Conservation (phyloP, 2,329 filamentous ascomycete species). For the Hymenotorrendiella dingleyae region DNA sequence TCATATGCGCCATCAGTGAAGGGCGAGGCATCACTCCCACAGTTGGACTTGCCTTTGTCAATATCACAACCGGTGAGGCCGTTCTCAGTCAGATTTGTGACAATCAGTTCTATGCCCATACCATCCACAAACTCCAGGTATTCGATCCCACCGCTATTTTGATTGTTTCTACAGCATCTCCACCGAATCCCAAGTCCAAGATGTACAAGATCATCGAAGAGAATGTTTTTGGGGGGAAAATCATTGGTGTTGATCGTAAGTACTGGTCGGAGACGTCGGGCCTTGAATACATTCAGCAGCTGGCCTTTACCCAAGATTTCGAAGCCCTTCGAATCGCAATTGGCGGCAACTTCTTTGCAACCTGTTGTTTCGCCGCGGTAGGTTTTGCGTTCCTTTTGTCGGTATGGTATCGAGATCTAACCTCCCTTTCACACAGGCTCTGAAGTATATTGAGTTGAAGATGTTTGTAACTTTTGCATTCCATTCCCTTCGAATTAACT, state of each 20-base stretch:
- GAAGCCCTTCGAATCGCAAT: constrained; percentile 75
- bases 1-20: constrained; percentile 85
- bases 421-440: constrained; percentile 53
- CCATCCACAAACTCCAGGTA: constrained; percentile 78
- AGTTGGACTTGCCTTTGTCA: constrained; percentile 81
- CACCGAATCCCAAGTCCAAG: constrained; percentile 63
- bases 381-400: constrained; percentile 28
- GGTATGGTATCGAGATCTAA: constrained; percentile 8
- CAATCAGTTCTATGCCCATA: constrained; percentile 84
- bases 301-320: constrained; percentile 76
- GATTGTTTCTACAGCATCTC: constrained; percentile 64
- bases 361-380: constrained; percentile 81
- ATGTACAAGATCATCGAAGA: constrained; percentile 70
- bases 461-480: constrained; percentile 62
- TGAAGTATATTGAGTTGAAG: constrained; percentile 74
- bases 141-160: constrained; percentile 76
- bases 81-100: constrained; percentile 88
- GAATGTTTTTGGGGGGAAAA: constrained; percentile 55
- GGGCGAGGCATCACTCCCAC: constrained; percentile 80
- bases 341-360: constrained; percentile 78
- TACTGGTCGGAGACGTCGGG: constrained; percentile 80
- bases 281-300: constrained; percentile 67
- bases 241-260: constrained; percentile 64
- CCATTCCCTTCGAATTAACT: constrained; percentile 81
- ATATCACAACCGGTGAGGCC: constrained; percentile 77